Conservation (phyloP, 2,329 filamentous ascomycete species). For the Colletotrichum sp. region DNA sequence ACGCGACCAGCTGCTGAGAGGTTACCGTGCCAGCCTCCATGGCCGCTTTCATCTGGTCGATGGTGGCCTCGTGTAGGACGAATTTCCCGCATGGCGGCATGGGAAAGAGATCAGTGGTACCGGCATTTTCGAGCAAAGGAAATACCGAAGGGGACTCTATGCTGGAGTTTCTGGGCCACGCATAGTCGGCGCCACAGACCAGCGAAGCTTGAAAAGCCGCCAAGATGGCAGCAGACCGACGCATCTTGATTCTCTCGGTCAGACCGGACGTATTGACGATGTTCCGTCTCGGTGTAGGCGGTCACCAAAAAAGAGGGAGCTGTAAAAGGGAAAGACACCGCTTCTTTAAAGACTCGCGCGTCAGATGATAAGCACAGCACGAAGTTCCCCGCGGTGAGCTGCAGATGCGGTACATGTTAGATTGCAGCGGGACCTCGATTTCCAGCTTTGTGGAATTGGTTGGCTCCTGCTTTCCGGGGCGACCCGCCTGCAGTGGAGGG, state of each 20-base stretch:
- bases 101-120: constrained; percentile 54
- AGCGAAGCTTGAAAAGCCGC: background rate
- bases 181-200: background rate
- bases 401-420: background rate
- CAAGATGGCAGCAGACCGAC: background rate
- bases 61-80: constrained; percentile 70
- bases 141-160: constrained; percentile 29
- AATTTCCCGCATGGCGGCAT: constrained; percentile 68
- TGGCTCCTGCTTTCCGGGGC: background rate
- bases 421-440: background rate
- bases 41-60: constrained; percentile 68
- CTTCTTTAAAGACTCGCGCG: background rate
- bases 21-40: constrained; percentile 61
- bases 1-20: constrained; percentile 62
- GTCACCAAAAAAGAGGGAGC: background rate
- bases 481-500: background rate
- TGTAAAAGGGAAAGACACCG: background rate
- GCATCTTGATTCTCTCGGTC: background rate
- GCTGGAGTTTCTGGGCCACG: background rate
- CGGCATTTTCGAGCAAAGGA: constrained; percentile 40
- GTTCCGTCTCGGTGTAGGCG: background rate
- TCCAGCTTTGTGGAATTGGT: background rate
- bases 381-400: background rate
- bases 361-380: background rate
- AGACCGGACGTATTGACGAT: background rate